Evolutionary conservation across 2,329 filamentous ascomycete genomes (phyloP), one percentile per base, ranked within the genome.

Genomic region (Pseudohalonectria lignicola): DNA sequence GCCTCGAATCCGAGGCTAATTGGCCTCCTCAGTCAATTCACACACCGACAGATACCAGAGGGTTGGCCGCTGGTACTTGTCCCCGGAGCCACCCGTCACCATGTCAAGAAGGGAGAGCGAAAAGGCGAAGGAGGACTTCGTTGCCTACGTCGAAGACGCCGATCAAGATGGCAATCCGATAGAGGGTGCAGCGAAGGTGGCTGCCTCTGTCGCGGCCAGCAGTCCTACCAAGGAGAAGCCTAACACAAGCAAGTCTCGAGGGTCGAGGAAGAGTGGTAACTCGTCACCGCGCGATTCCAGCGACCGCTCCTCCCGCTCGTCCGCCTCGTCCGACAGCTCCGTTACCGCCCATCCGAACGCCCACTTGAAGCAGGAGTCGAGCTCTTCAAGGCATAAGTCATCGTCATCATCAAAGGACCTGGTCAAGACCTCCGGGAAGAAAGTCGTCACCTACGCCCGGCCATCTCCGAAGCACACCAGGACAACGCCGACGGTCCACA

Each of bases 71-170:
- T n/a, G n/a, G n/a, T n/a, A n/a, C n/a, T n/a, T n/a, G n/a, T n/a
- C n/a, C n/a, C n/a, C n/a, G n/a, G n/a, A n/a, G n/a, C n/a, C n/a
- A n/a, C n/a, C n/a, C n/a, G n/a, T n/a, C n/a, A n/a, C n/a, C n/a
- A n/a, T n/a, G n/a, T n/a, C n/a, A n/a, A n/a, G n/a, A n/a, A n/a
- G n/a, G n/a, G n/a, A n/a, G n/a, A n/a, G n/a, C n/a, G n/a, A n/a
- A n/a, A n/a, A n/a, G n/a, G n/a, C n/a, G n/a, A n/a, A n/a, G n/a
- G n/a, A n/a, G n/a, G n/a, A n/a, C n/a, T n/a, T n/a, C n/a, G n/a
- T n/a, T 39, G 62, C 63, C 41, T 64, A 64, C 50, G 59, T 71
- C 41, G 64, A 74, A 52, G 71, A 74, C 40, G 66, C 58, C 34
- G 67, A 73, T 48, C 69, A 73, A 36, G 56, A 60, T 11, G 67